These are phyloP conservation scores for Xylaria multiplex DNA, from an alignment of 2,329 filamentous ascomycete genomes.

Conservation along the genomic window DNA sequence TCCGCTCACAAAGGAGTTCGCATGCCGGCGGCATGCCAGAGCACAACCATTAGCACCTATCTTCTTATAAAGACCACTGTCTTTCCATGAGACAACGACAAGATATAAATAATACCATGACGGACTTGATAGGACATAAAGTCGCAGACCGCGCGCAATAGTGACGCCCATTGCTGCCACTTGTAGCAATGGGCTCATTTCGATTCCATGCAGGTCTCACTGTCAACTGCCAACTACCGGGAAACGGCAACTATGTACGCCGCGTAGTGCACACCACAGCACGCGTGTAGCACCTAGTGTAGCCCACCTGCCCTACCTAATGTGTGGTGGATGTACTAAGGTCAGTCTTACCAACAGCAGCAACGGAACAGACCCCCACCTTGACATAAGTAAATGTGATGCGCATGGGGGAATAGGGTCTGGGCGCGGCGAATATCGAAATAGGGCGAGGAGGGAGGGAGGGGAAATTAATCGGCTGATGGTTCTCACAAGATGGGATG, in stretches of 20 bases:
- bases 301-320: too few species aligned
- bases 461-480: slow-evolving; percentile 16
- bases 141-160: not conserved
- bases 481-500: slow-evolving; percentile 8
- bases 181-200: slow-evolving; percentile 4
- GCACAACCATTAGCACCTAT: too few species aligned
- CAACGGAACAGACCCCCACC: not conserved
- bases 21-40: too few species aligned
- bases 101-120: too few species aligned
- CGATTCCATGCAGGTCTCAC: slow-evolving; percentile 9
- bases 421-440: slow-evolving; percentile 13
- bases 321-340: too few species aligned
- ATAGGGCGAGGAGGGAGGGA: not conserved
- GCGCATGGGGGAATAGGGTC: slow-evolving; percentile 1
- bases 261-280: not conserved
- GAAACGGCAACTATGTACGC: not conserved
- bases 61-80: too few species aligned
- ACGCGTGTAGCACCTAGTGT: not conserved
- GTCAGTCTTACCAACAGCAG: not conserved
- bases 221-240: slow-evolving; percentile 2
- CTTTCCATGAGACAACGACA: too few species aligned
- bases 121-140: not conserved
- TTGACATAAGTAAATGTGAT: slow-evolving; percentile 10
- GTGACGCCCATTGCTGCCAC: not conserved
- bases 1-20: not conserved